phyloP scores from a whole-genome alignment of 352 stramenopile species.

The Phytophthora tentaculata region DNA sequence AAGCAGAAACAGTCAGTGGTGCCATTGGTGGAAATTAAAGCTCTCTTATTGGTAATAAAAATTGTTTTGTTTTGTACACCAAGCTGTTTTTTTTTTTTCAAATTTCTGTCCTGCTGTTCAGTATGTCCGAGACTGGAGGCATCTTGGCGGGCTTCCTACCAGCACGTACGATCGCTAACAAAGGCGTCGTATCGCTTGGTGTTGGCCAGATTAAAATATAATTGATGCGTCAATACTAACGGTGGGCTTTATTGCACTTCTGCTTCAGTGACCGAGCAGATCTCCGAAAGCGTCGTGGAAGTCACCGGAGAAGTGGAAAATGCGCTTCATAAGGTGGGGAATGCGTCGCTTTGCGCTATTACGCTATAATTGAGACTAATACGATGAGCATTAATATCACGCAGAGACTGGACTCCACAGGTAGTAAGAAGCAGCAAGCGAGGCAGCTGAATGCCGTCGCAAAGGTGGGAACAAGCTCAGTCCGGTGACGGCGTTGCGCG shows the following conservation, averaged over 20 bases:
- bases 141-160: conserved; percentile 63
- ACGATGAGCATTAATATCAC: not conserved
- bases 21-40: conserved; percentile 11
- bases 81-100: conserved; percentile 23
- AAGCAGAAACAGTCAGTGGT: conserved; percentile 9
- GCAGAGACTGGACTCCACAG: conserved; percentile 51
- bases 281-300: conserved; percentile 54
- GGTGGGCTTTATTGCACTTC: not conserved
- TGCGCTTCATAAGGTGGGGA: conserved; percentile 61
- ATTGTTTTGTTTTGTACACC: conserved; percentile 11
- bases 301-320: conserved; percentile 76
- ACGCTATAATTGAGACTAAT: not conserved
- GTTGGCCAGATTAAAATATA: not conserved
- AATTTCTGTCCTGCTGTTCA: conserved; percentile 4
- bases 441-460: conserved; percentile 63
- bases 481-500: not conserved
- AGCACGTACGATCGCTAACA: conserved; percentile 46
- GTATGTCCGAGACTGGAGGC: conserved; percentile 32
- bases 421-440: conserved; percentile 68
- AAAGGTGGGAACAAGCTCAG: conserved; percentile 45
- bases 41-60: conserved; percentile 8
- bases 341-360: not conserved
- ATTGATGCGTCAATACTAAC: conserved; percentile 1
- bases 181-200: not conserved
- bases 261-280: conserved; percentile 50